A percentile compares a stretch with the other conserved stretches of the same genome.
Evolutionary conservation across 805 yeast genomes (phyloP).

Genomic region (Saturnispora mendoncae): DNA sequence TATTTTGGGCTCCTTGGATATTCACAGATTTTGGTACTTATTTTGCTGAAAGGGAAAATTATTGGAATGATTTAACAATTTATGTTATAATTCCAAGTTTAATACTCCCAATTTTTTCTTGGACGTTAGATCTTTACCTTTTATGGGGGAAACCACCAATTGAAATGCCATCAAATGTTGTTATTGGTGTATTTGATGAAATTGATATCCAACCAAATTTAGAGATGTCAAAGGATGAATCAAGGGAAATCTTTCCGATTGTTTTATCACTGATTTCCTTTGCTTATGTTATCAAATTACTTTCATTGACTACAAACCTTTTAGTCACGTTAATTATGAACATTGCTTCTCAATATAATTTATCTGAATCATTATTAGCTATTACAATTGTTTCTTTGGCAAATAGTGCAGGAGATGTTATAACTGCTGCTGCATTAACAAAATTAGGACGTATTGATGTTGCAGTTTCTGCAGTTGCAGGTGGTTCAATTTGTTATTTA

Average conservation of each 20-base stretch:
- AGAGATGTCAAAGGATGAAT: conserved; percentile 1
- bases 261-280: conserved; percentile 26
- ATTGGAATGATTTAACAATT: conserved; percentile 14
- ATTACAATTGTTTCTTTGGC: conserved; percentile 40
- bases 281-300: conserved; percentile 21
- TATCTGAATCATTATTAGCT: conserved; percentile 42
- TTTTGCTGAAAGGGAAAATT: neutral
- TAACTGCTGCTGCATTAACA: conserved; percentile 40
- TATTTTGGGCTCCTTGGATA: conserved; percentile 14
- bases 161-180: conserved; percentile 7
- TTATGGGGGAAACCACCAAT: neutral
- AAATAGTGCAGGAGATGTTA: conserved; percentile 44
- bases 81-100: conserved; percentile 10
- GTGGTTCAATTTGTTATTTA: conserved; percentile 42
- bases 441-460: conserved; percentile 31
- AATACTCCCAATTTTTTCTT: conserved; percentile 3
- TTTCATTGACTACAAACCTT: conserved; percentile 25
- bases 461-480: conserved; percentile 46
- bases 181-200: neutral
- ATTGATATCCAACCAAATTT: neutral
- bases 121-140: neutral
- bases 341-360: conserved; percentile 34
- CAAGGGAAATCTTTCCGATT: conserved; percentile 15
- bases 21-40: conserved; percentile 10
- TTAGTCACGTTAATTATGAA: conserved; percentile 32